Evolutionary conservation across 2,329 filamentous ascomycete species (phyloP), one percentile per base, ranked within the genome.

Genomic region (Elsinoe fawcettii): DNA sequence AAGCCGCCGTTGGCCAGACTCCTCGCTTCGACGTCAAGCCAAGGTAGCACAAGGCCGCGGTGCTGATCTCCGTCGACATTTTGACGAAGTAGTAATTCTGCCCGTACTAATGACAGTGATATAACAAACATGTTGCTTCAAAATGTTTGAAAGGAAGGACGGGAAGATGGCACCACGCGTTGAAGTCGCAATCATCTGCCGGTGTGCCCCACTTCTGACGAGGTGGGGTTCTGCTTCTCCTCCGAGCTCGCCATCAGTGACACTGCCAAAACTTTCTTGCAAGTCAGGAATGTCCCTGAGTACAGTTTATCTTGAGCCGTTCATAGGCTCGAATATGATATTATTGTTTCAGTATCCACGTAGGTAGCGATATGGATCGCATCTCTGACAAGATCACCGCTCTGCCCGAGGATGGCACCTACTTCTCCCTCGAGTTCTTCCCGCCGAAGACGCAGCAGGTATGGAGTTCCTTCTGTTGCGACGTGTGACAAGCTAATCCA

Each of bases 381-480:
- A 91, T 96, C 70, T 95, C 90, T 61, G 87, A 95, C 79, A 96
- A 96, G 79, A 92, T 97, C 69, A 88, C 88, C 74, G 88, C 90
- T 60, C 76, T 99, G 75, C 88, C 89, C 71, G 81, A 86, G 62
- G 83, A 88, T 72, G 82, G 83, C 63, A 84, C 82, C 70, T 97
- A 93, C 78, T 95, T 96, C 75, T 97, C 93, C 49, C 86, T 97
- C 73, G 93, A 99, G 76, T 99, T 99, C 83, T 99, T 99, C 76
- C 93, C 93, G 64, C 93, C 93, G 62, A 99, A 97, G 78, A 99
- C 93, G 47, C 80, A 86, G 60, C 96, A 95, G 85, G 81, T 82
- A 67, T 66, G 73, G 25, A 37, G 32, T 8, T 27, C 12, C 8
- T 32, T 36, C 16, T 39, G 27, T 32, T 23, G 43, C 6, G 37